Evolutionary conservation across 2,329 filamentous ascomycete species (phyloP), one percentile per base, ranked within the genome.

Genomic region (Eutypa lata): DNA sequence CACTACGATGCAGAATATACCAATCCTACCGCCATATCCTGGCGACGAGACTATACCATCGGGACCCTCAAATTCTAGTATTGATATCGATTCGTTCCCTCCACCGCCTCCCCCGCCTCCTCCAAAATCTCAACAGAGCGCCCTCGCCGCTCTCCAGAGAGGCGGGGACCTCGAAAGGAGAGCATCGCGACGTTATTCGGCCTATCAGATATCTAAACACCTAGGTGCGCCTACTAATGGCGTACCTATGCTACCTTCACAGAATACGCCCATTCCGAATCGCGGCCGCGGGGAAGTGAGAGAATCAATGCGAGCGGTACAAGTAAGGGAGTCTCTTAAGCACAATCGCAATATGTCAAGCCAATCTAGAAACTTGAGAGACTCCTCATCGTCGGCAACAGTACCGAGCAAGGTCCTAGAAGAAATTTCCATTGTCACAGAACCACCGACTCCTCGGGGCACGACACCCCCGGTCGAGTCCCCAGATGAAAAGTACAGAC

Each of bases 191-290:
- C 81, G 94, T 65, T 99, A 97, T 68, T 97, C 94, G 2, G 89
- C 91, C 50, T 99, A 97, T 68, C 94, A 99, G 66, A 96, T 99
- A 61, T 90, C 91, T 45, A 97, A 97, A 67, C 91, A 96, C 64
- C 77, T 97, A 2, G 93, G 93, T 11, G 82, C 86, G 16, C 87
- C 88, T 38, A 82, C 89, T 16, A 91, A 87, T 70, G 91, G 90
- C 19, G 87, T 97, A 16, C 91, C 92, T 7, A 89, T 95, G 65
- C 82, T 97, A 19, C 91, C 93, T 24, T 79, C 89, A 26, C 91
- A 95, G 66, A 91, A 87, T 56, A 87, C 88, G 3, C 90, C 90
- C 1, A 81, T 93, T 57, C 92, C 92, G 5, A 96, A 96, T 66
- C 82, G 92, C 56, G 91, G 91, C 28, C 82, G 90, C 54, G 78